A percentile compares a stretch with the other conserved stretches of the same genome.
These are phyloP conservation scores for Helminthosporium solani DNA, from an alignment of 2,329 filamentous ascomycete genomes.

Conservation along the genomic window DNA sequence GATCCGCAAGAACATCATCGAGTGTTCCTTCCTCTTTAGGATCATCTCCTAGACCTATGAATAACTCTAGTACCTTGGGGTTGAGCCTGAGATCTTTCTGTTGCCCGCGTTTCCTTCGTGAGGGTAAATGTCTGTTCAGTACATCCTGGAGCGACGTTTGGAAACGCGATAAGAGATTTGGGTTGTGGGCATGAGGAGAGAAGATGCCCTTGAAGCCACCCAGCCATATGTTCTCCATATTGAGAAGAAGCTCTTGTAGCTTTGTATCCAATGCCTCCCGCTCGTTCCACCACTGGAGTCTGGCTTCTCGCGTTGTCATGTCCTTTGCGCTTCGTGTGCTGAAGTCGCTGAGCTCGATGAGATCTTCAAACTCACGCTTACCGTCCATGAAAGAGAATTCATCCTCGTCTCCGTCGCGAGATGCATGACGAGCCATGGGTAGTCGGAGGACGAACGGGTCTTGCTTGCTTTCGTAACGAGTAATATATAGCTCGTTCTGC, in stretches of 20 bases:
- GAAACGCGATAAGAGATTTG: conserved; percentile 70
- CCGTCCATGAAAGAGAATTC: conserved; percentile 83
- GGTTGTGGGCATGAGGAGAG: conserved; percentile 66
- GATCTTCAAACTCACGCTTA: conserved; percentile 74
- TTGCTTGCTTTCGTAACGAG: conserved; percentile 73
- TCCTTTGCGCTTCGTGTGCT: conserved; percentile 75
- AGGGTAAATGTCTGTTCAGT: conserved; percentile 82
- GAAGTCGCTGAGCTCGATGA: conserved; percentile 78
- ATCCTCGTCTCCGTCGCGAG: conserved; percentile 75
- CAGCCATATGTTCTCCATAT: conserved; percentile 91
- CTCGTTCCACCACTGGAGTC: conserved; percentile 85
- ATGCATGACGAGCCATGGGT: conserved; percentile 78
- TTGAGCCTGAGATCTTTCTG: conserved; percentile 57
- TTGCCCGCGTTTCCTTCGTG: conserved; percentile 64
- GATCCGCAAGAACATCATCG: conserved; percentile 85
- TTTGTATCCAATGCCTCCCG: conserved; percentile 76
- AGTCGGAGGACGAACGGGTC: conserved; percentile 84
- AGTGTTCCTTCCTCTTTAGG: conserved; percentile 68
- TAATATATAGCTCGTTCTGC: conserved; percentile 81
- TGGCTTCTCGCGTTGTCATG: conserved; percentile 71
- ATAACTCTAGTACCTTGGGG: conserved; percentile 76
- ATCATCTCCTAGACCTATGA: conserved; percentile 79
- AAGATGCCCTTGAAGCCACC: conserved; percentile 96
- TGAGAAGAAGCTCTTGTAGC: conserved; percentile 74
- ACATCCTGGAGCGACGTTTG: conserved; percentile 75